These are phyloP conservation scores for Musa itinerans DNA, from an alignment of 176 grass and related monocot species.

Conservation along the genomic window DNA sequence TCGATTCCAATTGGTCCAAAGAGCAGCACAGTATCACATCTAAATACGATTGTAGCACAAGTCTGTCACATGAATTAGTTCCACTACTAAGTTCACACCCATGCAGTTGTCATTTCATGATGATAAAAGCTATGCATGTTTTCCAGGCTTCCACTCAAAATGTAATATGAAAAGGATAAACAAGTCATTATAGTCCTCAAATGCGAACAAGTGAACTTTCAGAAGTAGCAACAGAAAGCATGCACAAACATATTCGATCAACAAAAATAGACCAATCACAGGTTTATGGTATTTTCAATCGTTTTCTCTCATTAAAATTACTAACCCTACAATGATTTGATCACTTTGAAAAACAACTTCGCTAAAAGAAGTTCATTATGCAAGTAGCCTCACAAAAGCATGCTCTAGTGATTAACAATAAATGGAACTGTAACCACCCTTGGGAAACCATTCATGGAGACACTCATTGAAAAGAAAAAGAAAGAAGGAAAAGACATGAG, in stretches of 20 bases:
- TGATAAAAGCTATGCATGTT: not conserved
- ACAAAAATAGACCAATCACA: not conserved
- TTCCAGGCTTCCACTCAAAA: not conserved
- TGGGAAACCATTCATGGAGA: not conserved
- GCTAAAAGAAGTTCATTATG: too few relatives aligned
- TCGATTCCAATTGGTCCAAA: slow-evolving; percentile 73
- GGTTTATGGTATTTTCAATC: not conserved
- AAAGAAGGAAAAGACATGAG: too few relatives aligned
- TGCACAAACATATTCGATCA: not conserved
- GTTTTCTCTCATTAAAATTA: not conserved
- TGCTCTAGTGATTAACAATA: too few relatives aligned
- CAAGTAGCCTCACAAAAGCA: too few relatives aligned
- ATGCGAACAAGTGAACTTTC: not conserved
- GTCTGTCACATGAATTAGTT: slow-evolving; percentile 34
- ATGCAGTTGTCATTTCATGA: not conserved
- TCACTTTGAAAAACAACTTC: not conserved
- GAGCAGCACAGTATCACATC: slow-evolving; percentile 86
- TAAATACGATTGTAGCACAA: slow-evolving; percentile 71
- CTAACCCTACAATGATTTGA: not conserved
- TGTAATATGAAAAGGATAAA: not conserved
- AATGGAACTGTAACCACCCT: not conserved
- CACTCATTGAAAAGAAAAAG: not conserved
- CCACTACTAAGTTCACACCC: not conserved
- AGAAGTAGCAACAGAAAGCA: not conserved
- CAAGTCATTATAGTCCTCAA: not conserved